Conservation (phyloP, 371 early-diverging fungal genomes). For the Catenaria anguillulae region DNA sequence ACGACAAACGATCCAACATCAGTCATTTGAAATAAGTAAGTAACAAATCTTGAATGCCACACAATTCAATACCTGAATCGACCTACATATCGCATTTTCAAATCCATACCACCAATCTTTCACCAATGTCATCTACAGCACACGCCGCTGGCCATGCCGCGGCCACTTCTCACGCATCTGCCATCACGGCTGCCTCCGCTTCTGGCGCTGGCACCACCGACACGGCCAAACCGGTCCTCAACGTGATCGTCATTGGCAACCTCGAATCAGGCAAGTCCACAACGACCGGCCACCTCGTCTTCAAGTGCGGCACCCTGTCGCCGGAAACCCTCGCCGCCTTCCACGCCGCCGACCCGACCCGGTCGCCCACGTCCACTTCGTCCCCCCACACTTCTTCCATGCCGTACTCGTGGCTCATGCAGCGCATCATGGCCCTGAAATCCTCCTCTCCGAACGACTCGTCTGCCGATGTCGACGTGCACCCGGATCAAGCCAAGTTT, state of each 20-base stretch:
- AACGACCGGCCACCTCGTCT: constrained; percentile 95
- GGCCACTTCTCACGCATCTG: constrained; percentile 92
- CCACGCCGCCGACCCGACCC: constrained; percentile 60
- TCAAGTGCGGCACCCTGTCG: constrained; percentile 97
- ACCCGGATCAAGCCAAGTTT: constrained; percentile 48
- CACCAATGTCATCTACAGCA: constrained; percentile 99
- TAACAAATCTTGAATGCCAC: background rate
- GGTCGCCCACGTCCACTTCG: background rate
- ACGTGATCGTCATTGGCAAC: background rate
- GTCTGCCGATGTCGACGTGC: constrained; percentile 86
- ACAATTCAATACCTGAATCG: constrained; percentile 94
- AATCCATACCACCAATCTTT: constrained; percentile 99
- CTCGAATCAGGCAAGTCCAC: constrained; percentile 65
- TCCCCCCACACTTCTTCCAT: no score
- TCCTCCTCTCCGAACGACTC: constrained; percentile 43
- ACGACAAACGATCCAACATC: no score
- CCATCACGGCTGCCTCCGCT: constrained; percentile 66
- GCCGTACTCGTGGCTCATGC: background rate
- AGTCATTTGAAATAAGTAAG: no score
- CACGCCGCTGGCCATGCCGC: constrained; percentile 87
- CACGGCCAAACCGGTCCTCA: background rate
- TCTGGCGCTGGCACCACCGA: background rate
- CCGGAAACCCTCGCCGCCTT: constrained; percentile 98
- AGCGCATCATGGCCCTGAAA: constrained; percentile 72
- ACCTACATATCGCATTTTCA: constrained; percentile 87